Percentiles rank a stretch among this genome's conserved stretches.
These are phyloP conservation scores for Lagenaria siceraria DNA, from an alignment of 306 rosid species.

Conservation along the genomic window DNA sequence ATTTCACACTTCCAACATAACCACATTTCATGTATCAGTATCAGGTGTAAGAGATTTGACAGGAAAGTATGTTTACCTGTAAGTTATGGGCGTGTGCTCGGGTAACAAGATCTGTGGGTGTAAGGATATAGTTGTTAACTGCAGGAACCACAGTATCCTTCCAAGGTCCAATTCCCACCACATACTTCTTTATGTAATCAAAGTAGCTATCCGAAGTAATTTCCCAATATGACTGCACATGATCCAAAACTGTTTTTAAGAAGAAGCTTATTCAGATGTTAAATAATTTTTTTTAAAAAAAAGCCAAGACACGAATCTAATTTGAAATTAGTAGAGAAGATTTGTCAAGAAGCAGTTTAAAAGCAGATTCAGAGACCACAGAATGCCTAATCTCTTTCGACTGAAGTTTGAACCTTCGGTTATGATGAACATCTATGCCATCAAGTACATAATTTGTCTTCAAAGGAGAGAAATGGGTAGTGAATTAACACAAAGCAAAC, in stretches of 20 bases:
- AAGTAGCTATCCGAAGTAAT: slow-evolving; percentile 69
- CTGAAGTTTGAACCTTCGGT: too few relatives aligned
- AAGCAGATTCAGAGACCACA: neutral
- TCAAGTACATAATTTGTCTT: neutral
- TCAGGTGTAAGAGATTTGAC: neutral
- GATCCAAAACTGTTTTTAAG: neutral
- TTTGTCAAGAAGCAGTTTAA: neutral
- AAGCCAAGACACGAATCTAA: neutral
- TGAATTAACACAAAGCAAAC: neutral
- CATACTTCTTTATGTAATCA: slow-evolving; percentile 53
- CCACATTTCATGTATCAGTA: neutral
- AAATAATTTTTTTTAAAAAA: neutral
- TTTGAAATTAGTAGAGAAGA: neutral
- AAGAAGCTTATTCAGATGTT: neutral
- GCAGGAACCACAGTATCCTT: slow-evolving; percentile 74
- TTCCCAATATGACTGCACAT: slow-evolving; percentile 83
- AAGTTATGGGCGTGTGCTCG: slow-evolving; percentile 76
- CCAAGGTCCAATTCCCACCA: slow-evolving; percentile 93
- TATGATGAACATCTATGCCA: neutral
- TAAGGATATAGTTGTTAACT: slow-evolving; percentile 30
- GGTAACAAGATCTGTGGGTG: slow-evolving; percentile 59
- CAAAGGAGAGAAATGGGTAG: neutral
- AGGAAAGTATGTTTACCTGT: slow-evolving; percentile 37
- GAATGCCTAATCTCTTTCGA: too few relatives aligned
- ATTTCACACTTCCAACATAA: neutral